Evolutionary conservation across 164 flowering plant species (phyloP).

Genomic region (Berberis vulgaris): DNA sequence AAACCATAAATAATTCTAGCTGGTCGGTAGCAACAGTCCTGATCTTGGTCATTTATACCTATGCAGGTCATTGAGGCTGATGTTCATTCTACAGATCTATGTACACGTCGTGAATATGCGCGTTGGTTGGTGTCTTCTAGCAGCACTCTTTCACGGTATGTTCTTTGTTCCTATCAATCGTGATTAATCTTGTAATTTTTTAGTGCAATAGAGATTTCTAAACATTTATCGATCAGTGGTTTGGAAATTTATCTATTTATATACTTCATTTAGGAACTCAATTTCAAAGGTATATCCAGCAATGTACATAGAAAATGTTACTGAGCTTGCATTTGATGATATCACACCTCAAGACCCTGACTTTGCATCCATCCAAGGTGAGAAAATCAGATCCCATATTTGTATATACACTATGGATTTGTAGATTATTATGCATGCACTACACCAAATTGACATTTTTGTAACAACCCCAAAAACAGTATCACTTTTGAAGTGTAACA

Average conservation of each 20-base stretch:
- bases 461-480: too few relatives aligned
- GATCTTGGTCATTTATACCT: not conserved
- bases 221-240: too few relatives aligned
- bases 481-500: too few relatives aligned
- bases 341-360: conserved; percentile 92
- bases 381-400: conserved; percentile 1
- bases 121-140: conserved; percentile 96
- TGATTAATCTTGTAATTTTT: too few relatives aligned
- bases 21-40: not conserved
- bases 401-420: too few relatives aligned
- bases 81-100: conserved; percentile 68
- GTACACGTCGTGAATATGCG: conserved; percentile 97
- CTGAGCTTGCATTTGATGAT: conserved; percentile 98
- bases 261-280: conserved; percentile 41
- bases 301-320: conserved; percentile 88
- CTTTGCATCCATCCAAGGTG: conserved; percentile 92
- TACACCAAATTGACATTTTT: too few relatives aligned
- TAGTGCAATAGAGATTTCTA: too few relatives aligned
- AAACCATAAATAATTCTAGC: too few relatives aligned
- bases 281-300: conserved; percentile 96
- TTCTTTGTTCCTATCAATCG: conserved; percentile 6
- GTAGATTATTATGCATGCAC: too few relatives aligned
- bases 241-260: not conserved
- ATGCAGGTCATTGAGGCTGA: conserved; percentile 85
- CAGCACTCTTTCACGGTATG: conserved; percentile 77